A percentile compares a stretch with the other conserved stretches of the same genome.
Conservation (phyloP, 192 early-diverging fungal species). For the Haplosporangium gracile region DNA sequence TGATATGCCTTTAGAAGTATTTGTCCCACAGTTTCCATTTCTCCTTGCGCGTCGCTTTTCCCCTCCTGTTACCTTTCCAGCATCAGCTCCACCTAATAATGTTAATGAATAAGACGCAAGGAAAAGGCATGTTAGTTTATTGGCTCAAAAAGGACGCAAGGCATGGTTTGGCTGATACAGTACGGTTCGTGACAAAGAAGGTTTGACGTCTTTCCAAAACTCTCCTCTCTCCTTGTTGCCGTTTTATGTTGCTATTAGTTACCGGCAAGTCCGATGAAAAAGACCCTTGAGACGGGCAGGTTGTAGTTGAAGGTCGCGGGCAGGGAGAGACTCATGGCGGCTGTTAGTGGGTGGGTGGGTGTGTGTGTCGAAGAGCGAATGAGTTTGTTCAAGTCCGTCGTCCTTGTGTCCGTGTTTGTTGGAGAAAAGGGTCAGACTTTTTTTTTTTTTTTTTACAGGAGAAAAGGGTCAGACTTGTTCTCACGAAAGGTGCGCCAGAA, state of each 20-base stretch:
- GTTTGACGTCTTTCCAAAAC: background rate
- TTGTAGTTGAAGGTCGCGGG: constrained; percentile 41
- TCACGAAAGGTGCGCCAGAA: too few species aligned
- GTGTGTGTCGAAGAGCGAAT: background rate
- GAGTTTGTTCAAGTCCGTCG: background rate
- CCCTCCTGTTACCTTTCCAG: constrained; percentile 39
- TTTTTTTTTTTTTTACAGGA: too few species aligned
- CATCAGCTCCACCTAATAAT: constrained; percentile 45
- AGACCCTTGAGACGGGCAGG: constrained; percentile 35
- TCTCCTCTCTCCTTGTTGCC: background rate
- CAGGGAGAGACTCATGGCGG: constrained; percentile 36
- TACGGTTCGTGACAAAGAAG: constrained; percentile 11
- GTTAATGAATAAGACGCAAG: background rate
- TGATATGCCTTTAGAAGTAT: background rate
- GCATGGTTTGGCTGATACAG: background rate
- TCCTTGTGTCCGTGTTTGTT: background rate
- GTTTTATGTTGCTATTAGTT: background rate
- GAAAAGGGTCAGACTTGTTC: background rate
- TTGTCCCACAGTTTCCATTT: background rate
- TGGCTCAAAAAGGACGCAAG: background rate
- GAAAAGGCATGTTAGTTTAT: background rate
- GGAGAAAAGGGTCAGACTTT: background rate
- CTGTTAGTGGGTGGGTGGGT: background rate
- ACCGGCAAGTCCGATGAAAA: constrained; percentile 50
- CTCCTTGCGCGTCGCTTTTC: background rate